Percentiles rank a stretch among this genome's conserved stretches.
phyloP scores from a whole-genome alignment of 257 asterid species.

The Rauvolfia tetraphylla region DNA sequence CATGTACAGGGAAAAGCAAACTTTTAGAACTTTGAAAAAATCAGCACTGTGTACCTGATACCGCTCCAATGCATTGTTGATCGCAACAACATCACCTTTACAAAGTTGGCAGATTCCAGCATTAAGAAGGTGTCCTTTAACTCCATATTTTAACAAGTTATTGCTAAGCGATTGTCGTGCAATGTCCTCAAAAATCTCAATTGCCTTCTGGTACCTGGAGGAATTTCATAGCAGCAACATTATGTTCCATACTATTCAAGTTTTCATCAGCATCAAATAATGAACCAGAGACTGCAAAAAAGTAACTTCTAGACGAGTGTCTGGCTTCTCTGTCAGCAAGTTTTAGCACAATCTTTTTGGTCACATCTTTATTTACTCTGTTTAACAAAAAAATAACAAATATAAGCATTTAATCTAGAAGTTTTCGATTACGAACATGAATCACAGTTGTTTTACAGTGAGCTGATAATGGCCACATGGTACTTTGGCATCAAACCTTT shows the following conservation, averaged over 20 bases:
- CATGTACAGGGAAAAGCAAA: slow-evolving; percentile 5
- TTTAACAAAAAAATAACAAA: neutral
- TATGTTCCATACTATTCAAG: neutral
- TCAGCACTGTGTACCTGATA: slow-evolving; percentile 55
- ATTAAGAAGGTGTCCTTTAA: slow-evolving; percentile 95
- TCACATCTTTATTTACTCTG: neutral
- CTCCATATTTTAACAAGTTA: slow-evolving; percentile 94
- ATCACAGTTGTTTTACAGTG: neutral
- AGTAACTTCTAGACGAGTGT: neutral
- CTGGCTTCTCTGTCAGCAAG: neutral
- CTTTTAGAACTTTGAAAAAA: neutral
- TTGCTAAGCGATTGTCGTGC: slow-evolving; percentile 80
- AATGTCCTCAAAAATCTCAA: slow-evolving; percentile 88
- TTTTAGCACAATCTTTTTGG: neutral
- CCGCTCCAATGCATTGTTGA: slow-evolving; percentile 79
- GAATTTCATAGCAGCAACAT: slow-evolving; percentile 9
- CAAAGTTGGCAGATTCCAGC: slow-evolving; percentile 99
- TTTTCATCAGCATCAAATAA: neutral
- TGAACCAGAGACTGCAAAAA: neutral
- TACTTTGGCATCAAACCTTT: too few relatives aligned
- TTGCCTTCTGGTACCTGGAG: slow-evolving; percentile 76
- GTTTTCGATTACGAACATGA: neutral
- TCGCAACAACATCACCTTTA: slow-evolving; percentile 87
- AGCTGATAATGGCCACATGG: neutral
- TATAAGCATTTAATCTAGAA: neutral